phyloP scores from a whole-genome alignment of 2,329 filamentous ascomycete genomes.

The Exophiala bonariae region DNA sequence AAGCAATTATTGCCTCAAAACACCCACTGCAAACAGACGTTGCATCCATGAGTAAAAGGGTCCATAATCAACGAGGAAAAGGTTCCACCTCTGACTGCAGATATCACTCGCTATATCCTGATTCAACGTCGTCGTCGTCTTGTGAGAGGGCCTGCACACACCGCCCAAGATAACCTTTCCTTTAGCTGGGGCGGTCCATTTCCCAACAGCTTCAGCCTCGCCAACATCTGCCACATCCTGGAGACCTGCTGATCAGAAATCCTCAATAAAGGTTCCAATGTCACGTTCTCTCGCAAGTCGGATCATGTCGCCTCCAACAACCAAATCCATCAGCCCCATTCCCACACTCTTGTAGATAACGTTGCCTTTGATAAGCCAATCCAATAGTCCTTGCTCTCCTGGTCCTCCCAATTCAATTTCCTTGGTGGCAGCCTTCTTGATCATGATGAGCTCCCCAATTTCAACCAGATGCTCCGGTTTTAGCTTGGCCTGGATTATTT shows the following conservation, averaged over 20 bases:
- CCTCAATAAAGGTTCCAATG: constrained; percentile 52
- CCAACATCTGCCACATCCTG: no score
- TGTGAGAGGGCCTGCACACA: no score
- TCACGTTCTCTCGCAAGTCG: constrained; percentile 55
- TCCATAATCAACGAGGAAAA: no score
- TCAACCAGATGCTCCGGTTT: constrained; percentile 77
- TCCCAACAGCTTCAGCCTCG: neutral
- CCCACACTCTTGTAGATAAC: constrained; percentile 71
- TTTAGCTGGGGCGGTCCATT: no score
- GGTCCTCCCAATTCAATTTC: constrained; percentile 37
- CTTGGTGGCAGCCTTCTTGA: constrained; percentile 52
- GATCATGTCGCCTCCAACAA: constrained; percentile 61
- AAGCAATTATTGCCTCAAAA: no score
- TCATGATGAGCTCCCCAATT: constrained; percentile 75
- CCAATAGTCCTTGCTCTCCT: constrained; percentile 46
- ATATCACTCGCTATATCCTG: no score
- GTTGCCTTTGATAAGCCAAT: constrained; percentile 64
- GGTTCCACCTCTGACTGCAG: no score
- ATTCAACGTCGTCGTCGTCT: no score
- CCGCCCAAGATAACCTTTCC: no score
- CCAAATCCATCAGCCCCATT: constrained; percentile 67
- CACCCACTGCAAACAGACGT: no score
- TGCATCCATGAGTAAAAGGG: no score
- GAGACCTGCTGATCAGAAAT: constrained; percentile 34
- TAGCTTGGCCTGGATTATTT: constrained; percentile 77